Evolutionary conservation across 2,329 filamentous ascomycete species (phyloP).

Genomic region (Neopestalotiopsis clavispora): DNA sequence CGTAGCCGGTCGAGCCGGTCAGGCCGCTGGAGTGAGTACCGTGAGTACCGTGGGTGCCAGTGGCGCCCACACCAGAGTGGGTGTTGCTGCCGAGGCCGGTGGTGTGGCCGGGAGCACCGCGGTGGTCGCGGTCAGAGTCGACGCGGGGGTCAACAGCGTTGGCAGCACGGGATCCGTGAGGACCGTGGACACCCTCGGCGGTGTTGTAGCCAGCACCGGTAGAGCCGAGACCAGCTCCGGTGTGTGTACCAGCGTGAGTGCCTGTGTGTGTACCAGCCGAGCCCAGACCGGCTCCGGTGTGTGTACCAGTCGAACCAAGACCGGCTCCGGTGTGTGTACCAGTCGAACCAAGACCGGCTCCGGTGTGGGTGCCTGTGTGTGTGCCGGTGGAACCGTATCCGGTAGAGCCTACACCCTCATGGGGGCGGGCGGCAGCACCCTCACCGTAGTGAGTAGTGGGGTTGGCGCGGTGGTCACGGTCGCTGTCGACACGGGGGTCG

Average conservation of each 20-base stretch:
- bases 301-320: neutral
- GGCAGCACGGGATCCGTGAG: slow-evolving; percentile 21
- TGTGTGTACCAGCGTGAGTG: slow-evolving; percentile 24
- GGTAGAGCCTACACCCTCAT: neutral
- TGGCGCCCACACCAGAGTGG: slow-evolving; percentile 22
- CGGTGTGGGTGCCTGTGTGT: slow-evolving; percentile 33
- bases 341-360: slow-evolving; percentile 17
- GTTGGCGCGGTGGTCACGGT: slow-evolving; percentile 37
- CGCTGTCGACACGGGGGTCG: slow-evolving; percentile 40
- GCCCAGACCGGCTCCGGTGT: too few species aligned
- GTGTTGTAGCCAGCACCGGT: neutral
- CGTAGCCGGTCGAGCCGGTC: slow-evolving; percentile 17
- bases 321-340: slow-evolving; percentile 7
- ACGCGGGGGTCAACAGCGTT: slow-evolving; percentile 34
- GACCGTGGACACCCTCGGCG: slow-evolving; percentile 21
- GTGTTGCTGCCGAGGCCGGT: slow-evolving; percentile 26
- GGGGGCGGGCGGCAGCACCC: neutral
- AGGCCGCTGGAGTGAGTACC: slow-evolving; percentile 45
- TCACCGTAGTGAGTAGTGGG: slow-evolving; percentile 26
- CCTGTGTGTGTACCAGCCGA: too few species aligned
- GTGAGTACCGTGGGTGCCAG: slow-evolving; percentile 41
- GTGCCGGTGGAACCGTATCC: slow-evolving; percentile 24
- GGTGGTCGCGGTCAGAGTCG: slow-evolving; percentile 39
- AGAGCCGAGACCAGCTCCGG: neutral
- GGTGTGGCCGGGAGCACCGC: slow-evolving; percentile 29